These are phyloP conservation scores for Carpinus fangiana DNA, from an alignment of 306 rosid species.

Conservation along the genomic window DNA sequence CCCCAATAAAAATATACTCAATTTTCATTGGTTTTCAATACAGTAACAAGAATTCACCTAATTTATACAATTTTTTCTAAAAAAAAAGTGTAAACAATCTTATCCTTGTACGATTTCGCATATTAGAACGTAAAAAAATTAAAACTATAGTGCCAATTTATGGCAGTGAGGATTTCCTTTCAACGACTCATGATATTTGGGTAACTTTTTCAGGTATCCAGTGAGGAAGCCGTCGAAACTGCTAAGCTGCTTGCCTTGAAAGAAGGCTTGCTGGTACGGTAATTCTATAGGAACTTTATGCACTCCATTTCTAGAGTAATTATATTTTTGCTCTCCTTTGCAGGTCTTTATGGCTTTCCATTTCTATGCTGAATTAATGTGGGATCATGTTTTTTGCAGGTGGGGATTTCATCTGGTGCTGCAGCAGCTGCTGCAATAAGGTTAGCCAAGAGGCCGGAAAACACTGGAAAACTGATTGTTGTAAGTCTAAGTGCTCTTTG, in stretches of 20 bases:
- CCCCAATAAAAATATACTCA: too few relatives aligned
- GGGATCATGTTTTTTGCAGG: slow-evolving; percentile 39
- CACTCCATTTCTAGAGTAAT: not conserved
- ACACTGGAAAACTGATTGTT: slow-evolving; percentile 65
- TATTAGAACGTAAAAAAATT: too few relatives aligned
- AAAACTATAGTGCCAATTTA: too few relatives aligned
- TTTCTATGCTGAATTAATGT: not conserved
- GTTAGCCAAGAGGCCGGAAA: slow-evolving; percentile 70
- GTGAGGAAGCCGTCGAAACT: slow-evolving; percentile 76
- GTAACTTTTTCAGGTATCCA: slow-evolving; percentile 45
- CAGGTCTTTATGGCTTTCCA: not conserved
- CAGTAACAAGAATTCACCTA: too few relatives aligned
- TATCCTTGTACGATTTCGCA: too few relatives aligned
- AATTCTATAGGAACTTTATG: not conserved
- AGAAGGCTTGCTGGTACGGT: slow-evolving; percentile 79
- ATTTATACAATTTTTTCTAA: too few relatives aligned
- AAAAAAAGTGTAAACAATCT: too few relatives aligned
- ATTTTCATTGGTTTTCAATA: too few relatives aligned
- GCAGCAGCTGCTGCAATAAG: slow-evolving; percentile 76
- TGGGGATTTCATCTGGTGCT: slow-evolving; percentile 88
- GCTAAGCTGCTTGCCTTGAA: slow-evolving; percentile 66
- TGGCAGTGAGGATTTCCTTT: too few relatives aligned
- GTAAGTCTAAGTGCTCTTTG: too few relatives aligned
- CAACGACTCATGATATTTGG: slow-evolving; percentile 18
- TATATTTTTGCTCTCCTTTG: not conserved